Percentiles rank a stretch among this genome's conserved stretches.
These are phyloP conservation scores for Cocos nucifera DNA, from an alignment of 176 grass and related monocot genomes.

Conservation along the genomic window DNA sequence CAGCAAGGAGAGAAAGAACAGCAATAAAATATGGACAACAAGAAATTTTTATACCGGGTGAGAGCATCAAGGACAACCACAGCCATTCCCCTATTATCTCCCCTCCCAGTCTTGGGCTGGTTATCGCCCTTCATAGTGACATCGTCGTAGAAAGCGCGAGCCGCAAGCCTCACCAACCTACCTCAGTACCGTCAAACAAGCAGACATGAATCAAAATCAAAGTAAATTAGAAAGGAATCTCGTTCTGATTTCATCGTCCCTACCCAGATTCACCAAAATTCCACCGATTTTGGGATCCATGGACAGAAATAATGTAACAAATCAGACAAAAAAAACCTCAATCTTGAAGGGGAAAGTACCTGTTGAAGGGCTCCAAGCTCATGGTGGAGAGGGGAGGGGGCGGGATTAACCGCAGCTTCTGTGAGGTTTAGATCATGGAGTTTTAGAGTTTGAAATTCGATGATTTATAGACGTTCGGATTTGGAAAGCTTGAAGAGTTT, in stretches of 20 bases:
- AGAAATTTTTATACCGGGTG: slow-evolving; percentile 30
- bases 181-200: not conserved
- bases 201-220: not conserved
- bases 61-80: slow-evolving; percentile 90
- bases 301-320: no score
- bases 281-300: no score
- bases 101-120: slow-evolving; percentile 76
- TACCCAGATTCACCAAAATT: no score
- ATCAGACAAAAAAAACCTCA: not conserved
- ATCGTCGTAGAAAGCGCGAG: slow-evolving; percentile 88
- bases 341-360: slow-evolving; percentile 27
- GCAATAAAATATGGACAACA: no score
- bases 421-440: no score
- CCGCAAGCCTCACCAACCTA: slow-evolving; percentile 76
- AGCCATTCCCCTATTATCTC: slow-evolving; percentile 94
- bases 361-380: slow-evolving; percentile 77
- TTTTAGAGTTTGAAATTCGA: no score
- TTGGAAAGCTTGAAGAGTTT: no score
- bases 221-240: no score
- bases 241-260: no score
- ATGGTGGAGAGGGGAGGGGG: slow-evolving; percentile 19
- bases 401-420: no score
- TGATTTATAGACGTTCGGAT: no score
- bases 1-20: no score
- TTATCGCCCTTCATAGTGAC: slow-evolving; percentile 88